Evolutionary conservation across 345 rosid species (phyloP).

Genomic region (Sapria himalayana): DNA sequence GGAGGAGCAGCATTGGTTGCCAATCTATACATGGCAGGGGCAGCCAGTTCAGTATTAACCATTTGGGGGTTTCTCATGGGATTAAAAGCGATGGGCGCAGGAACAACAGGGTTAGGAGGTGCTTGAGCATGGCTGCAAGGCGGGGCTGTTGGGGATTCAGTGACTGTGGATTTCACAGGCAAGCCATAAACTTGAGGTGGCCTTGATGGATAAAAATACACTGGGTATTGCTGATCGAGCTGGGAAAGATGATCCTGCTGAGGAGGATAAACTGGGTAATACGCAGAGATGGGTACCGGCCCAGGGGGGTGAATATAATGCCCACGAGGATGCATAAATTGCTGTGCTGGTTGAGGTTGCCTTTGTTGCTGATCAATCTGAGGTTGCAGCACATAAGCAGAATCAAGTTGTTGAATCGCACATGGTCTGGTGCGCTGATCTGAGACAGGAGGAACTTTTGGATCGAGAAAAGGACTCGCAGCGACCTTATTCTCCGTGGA

Average conservation of each 20-base stretch:
- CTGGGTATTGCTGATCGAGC: constrained; percentile 65
- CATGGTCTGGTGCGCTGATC: constrained; percentile 35
- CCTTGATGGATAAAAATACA: constrained; percentile 47
- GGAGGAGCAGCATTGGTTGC: constrained; percentile 31
- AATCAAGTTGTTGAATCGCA: constrained; percentile 13
- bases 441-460: constrained; percentile 31
- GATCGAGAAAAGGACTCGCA: constrained; percentile 25
- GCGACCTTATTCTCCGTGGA: constrained; percentile 27
- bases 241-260: constrained; percentile 62
- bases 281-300: constrained; percentile 37
- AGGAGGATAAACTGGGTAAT: constrained; percentile 53
- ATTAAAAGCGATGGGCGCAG: constrained; percentile 29
- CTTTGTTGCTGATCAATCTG: constrained; percentile 32
- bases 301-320: constrained; percentile 57
- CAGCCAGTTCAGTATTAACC: constrained; percentile 46
- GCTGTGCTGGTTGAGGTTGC: constrained; percentile 9
- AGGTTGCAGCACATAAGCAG: constrained; percentile 34
- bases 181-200: constrained; percentile 42
- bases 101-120: constrained; percentile 30
- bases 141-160: constrained; percentile 25
- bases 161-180: constrained; percentile 30
- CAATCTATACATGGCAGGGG: constrained; percentile 37
- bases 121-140: constrained; percentile 35
- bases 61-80: constrained; percentile 36
- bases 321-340: constrained; percentile 41